phyloP scores from a whole-genome alignment of 2,329 filamentous ascomycete genomes.

The Arthrobotrys megalospora region DNA sequence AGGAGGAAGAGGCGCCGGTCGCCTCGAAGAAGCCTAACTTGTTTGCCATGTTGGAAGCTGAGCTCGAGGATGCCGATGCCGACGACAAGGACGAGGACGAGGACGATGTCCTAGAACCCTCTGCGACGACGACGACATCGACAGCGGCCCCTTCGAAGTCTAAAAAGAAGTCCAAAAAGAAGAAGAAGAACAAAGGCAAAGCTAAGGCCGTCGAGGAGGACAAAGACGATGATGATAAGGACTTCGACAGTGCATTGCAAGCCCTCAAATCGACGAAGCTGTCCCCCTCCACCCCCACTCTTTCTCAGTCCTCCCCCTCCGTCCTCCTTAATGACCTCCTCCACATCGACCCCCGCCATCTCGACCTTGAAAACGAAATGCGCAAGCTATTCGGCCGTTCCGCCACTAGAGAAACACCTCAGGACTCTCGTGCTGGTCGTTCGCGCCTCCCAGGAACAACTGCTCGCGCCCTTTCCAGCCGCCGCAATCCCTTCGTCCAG shows the following conservation, averaged over 20 bases:
- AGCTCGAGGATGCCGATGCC: conserved; percentile 67
- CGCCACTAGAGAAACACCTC: conserved; percentile 71
- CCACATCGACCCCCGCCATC: conserved; percentile 77
- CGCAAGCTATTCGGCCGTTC: conserved; percentile 79
- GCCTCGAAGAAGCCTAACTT: conserved; percentile 70
- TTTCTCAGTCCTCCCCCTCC: conserved; percentile 53
- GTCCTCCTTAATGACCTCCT: conserved; percentile 72
- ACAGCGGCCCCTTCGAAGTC: conserved; percentile 71
- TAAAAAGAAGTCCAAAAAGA: conserved; percentile 74
- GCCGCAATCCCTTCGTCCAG: conserved; percentile 86
- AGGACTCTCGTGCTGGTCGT: conserved; percentile 68
- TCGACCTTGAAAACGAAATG: conserved; percentile 95
- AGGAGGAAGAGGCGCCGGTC: conserved; percentile 63
- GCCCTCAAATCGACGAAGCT: conserved; percentile 71
- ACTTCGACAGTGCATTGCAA: conserved; percentile 77
- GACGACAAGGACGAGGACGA: conserved; percentile 67
- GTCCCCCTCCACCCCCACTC: conserved; percentile 58
- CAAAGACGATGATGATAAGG: conserved; percentile 70
- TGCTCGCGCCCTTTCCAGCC: conserved; percentile 70
- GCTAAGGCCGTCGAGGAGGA: conserved; percentile 63
- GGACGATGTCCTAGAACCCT: conserved; percentile 65
- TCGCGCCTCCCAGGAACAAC: conserved; percentile 61
- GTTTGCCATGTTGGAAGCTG: conserved; percentile 72
- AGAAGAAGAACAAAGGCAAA: conserved; percentile 69
- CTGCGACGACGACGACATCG: conserved; percentile 68